Conservation (phyloP, 129 eudicot genomes). For the Arctium lappa region DNA sequence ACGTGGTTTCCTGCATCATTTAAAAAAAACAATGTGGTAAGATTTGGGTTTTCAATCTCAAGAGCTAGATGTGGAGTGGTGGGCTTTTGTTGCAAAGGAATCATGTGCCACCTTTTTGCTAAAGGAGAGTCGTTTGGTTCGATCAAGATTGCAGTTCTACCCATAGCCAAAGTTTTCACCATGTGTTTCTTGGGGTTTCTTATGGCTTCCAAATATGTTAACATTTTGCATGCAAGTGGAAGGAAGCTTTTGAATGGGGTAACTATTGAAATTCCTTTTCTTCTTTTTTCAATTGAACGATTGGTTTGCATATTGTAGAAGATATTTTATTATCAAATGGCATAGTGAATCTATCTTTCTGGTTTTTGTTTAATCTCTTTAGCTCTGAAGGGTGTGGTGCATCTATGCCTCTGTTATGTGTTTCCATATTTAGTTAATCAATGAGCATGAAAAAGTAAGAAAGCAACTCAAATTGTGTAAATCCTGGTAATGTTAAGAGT, state of each 20-base stretch:
- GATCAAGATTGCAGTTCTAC: slow-evolving; percentile 82
- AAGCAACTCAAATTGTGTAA: background rate
- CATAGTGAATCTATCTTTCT: background rate
- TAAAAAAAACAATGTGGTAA: slow-evolving; percentile 1
- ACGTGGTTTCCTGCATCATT: background rate
- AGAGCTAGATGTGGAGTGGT: slow-evolving; percentile 30
- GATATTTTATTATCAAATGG: background rate
- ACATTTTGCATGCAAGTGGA: slow-evolving; percentile 83
- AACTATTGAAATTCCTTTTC: slow-evolving; percentile 12
- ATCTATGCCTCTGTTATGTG: background rate
- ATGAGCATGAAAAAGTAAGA: background rate
- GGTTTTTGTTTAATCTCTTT: too few species aligned
- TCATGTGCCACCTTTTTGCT: slow-evolving; percentile 35
- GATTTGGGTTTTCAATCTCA: slow-evolving; percentile 15
- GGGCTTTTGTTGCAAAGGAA: slow-evolving; percentile 41
- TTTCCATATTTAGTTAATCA: background rate
- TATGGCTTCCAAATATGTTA: slow-evolving; percentile 91
- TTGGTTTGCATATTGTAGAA: background rate
- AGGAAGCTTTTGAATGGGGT: slow-evolving; percentile 96
- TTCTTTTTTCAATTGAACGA: background rate
- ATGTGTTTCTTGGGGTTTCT: slow-evolving; percentile 91
- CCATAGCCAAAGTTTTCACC: slow-evolving; percentile 92
- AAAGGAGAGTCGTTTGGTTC: slow-evolving; percentile 43
- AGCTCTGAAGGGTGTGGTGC: background rate
- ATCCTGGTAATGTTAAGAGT: too few species aligned